Evolutionary conservation across 2,329 filamentous ascomycete genomes (phyloP), one percentile per base, ranked within the genome.

Genomic region (Fusarium longipes): DNA sequence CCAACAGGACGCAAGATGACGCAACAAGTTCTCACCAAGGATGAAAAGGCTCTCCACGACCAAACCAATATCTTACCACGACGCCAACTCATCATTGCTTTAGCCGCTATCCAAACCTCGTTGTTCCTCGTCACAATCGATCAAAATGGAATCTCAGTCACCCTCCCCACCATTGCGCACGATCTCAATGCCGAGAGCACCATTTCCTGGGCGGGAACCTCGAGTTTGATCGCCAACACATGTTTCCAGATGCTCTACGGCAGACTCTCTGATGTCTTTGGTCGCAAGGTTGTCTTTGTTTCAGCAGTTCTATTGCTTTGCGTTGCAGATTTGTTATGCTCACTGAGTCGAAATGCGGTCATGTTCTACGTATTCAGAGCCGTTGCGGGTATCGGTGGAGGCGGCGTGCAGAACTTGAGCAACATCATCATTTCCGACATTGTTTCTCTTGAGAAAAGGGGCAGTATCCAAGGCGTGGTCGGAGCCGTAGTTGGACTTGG

Each of bases 171-270:
- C 0, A 57, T 59, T 2, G 56, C 56, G 0, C 22, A 40, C 8
- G 56, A 59, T 1, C 6, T 59, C 0, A 11, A 29, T 2, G 53
- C 56, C 0, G 52, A 18, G 1, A 32, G 30, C 0, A 40, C 56
- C 0, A 59, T 58, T 0, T 59, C 56, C 1, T 59, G 56, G 56
- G 53, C 53, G 5, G 56, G 56, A 5, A 59, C 52, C 1, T 27
- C 56, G 0, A 57, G 52, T 6, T 11, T 59, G 1, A 25, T 59
- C 1, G 52, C 56, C 5, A 57, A 57, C 1, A 59, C 56, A 0
- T 57, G 52, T 14, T 59, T 59, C 2, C 56, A 57, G 8, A 57
- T 57, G 52, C 33, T 58, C 14, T 57, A 57, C 1, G 56, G 56
- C 0, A 48, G 56, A n/a, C 6, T 59, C 0, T 59, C 56, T 0